A percentile compares a stretch with the other conserved stretches of the same genome.
These are phyloP conservation scores for Vigna hirtella DNA, from an alignment of 306 rosid species.

Conservation along the genomic window DNA sequence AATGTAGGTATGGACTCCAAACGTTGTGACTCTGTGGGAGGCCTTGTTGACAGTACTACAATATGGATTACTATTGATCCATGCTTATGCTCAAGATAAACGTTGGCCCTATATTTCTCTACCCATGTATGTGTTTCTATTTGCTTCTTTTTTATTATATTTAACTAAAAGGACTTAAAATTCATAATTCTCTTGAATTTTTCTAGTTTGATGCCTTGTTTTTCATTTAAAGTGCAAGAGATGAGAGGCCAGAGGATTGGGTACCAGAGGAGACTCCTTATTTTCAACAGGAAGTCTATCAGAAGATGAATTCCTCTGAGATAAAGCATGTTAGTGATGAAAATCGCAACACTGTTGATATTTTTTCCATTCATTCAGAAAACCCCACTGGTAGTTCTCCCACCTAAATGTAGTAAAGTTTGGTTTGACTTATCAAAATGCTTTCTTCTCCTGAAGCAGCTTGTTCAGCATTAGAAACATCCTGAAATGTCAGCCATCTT, in stretches of 20 bases:
- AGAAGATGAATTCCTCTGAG: constrained; percentile 46
- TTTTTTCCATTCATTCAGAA: constrained; percentile 69
- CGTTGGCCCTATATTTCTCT: constrained; percentile 92
- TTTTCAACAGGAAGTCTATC: constrained; percentile 31
- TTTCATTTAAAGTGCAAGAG: constrained; percentile 65
- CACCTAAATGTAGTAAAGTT: constrained; percentile 32
- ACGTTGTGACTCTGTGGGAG: constrained; percentile 88
- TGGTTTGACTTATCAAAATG: constrained; percentile 12
- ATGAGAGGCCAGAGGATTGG: constrained; percentile 95
- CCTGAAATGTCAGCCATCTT: constrained; percentile 31
- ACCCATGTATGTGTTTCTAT: constrained; percentile 67
- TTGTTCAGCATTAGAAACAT: constrained; percentile 36
- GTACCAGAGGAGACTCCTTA: constrained; percentile 73
- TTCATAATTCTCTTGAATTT: constrained; percentile 18
- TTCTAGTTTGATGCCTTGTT: constrained; percentile 46
- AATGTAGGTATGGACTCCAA: constrained; percentile 91
- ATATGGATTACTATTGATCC: constrained; percentile 81
- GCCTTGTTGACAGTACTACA: constrained; percentile 89
- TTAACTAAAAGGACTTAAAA: constrained; percentile 11
- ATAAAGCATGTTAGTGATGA: constrained; percentile 50
- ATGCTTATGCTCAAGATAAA: constrained; percentile 98
- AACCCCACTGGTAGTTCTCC: constrained; percentile 55
- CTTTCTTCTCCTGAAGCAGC: constrained; percentile 35
- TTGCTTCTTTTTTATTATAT: constrained; percentile 15
- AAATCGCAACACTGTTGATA: constrained; percentile 52